Percentiles rank a stretch among this genome's conserved stretches.
Evolutionary conservation across 768 basidiomycete species (phyloP).

Genomic region (Saitozyma sp.): DNA sequence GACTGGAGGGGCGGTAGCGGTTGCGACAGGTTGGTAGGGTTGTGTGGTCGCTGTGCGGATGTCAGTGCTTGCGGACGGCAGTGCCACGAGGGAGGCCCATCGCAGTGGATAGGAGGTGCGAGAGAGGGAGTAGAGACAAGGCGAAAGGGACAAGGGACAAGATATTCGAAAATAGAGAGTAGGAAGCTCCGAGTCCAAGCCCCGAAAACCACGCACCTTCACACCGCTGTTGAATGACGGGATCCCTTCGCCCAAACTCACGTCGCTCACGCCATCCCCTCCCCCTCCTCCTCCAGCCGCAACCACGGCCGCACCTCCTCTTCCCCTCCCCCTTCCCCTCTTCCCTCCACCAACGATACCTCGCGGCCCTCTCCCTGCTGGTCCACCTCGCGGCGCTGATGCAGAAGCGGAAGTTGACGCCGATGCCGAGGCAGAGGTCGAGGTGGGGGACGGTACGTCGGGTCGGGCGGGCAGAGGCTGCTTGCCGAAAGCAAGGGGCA

Average conservation of each 20-base stretch:
- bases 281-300: background rate
- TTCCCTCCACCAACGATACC: constrained; percentile 11
- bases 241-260: too few species aligned
- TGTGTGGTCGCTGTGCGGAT: constrained; percentile 7
- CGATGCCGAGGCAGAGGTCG: background rate
- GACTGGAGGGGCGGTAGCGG: background rate
- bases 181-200: background rate
- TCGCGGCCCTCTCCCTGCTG: constrained; percentile 1
- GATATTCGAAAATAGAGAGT: background rate
- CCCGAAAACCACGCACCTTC: background rate
- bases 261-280: background rate
- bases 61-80: background rate
- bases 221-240: constrained; percentile 2
- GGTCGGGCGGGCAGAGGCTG: background rate
- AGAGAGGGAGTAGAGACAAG: too few species aligned
- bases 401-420: background rate
- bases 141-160: background rate
- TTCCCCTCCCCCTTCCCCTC: constrained; percentile 9
- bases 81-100: background rate
- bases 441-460: too few species aligned
- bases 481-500: constrained; percentile 8
- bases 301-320: constrained; percentile 1
- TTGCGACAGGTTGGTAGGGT: background rate
- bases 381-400: background rate
- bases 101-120: background rate